These are phyloP conservation scores for Pulveroboletus sp. DNA, from an alignment of 768 basidiomycete species.

Conservation along the genomic window DNA sequence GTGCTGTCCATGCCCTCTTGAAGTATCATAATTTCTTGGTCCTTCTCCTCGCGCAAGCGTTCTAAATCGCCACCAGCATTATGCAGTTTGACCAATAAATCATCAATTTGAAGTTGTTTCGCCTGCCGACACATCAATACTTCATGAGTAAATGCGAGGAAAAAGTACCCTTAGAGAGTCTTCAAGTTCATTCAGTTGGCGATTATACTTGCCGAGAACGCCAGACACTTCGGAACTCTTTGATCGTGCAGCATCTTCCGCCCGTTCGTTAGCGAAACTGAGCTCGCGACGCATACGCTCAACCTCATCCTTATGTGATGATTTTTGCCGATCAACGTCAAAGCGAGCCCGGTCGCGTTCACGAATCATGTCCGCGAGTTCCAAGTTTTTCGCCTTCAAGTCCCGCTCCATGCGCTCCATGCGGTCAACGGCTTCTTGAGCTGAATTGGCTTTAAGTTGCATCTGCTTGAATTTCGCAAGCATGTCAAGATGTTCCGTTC, in stretches of 20 bases:
- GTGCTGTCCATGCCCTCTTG: slow-evolving; percentile 95
- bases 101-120: slow-evolving; percentile 97
- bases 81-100: slow-evolving; percentile 80
- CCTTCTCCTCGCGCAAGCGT: slow-evolving; percentile 88
- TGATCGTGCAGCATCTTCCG: slow-evolving; percentile 86
- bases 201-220: slow-evolving; percentile 90
- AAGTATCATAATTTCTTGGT: slow-evolving; percentile 92
- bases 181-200: slow-evolving; percentile 95
- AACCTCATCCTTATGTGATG: slow-evolving; percentile 91
- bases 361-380: slow-evolving; percentile 97
- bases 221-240: slow-evolving; percentile 92
- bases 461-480: slow-evolving; percentile 95
- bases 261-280: slow-evolving; percentile 95
- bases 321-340: slow-evolving; percentile 90
- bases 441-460: slow-evolving; percentile 97
- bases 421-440: slow-evolving; percentile 95
- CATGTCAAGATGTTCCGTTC: slow-evolving; percentile 96
- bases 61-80: slow-evolving; percentile 73
- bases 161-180: slow-evolving; percentile 80
- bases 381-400: slow-evolving; percentile 96
- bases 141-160: neutral
- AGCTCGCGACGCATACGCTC: slow-evolving; percentile 92
- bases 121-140: slow-evolving; percentile 46
- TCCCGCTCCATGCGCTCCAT: slow-evolving; percentile 99
- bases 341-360: slow-evolving; percentile 96